Evolutionary conservation across 129 eudicot genomes (phyloP), one percentile per base, ranked within the genome.

Genomic region (Erigeron canadensis): DNA sequence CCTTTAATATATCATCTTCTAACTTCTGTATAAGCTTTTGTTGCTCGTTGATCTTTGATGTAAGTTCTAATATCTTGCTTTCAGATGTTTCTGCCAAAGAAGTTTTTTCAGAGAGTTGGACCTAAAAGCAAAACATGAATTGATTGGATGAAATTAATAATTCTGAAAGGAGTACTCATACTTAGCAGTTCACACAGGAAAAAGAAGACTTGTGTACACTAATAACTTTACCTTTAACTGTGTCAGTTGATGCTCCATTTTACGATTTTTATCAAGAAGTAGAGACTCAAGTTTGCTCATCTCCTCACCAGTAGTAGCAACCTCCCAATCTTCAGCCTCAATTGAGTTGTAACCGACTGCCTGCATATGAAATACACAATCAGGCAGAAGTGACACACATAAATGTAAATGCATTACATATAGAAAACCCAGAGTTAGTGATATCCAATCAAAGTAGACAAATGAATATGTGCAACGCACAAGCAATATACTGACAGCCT

Each of bases 291-390:
- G 88, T 82, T 90, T 90, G 85, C 99, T 95, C 96, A 95, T 90
- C 72, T 95, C 99, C 81, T 95, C 97, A 66, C 99, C 99, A 79
- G 86, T 86, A 5, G 99, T 95, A 74, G 99, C 99, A 77, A 84
- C 94, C 77, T 95, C 99, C 99, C 99, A 95, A 74, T 95, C 99
- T 91, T 95, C 99, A 84, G 97, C 99, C 83, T 95, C 99, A 70
- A 95, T 95, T 61, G 97, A 90, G 77, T 95, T 95, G 76, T 95
- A 95, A 65, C 99, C 99, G 70, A 95, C 99, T 80, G 97, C 99
- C 99, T 95, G 81, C 39, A 82, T 18, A 72, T 18, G 13, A 9
- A 28, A 65, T 53, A 34, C 28, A 75, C 37, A 45, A 60, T 60
- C 65, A 73, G 79, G 40, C 53, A 39, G 70, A 10, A 38, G 63